A percentile compares a stretch with the other conserved stretches of the same genome.
phyloP scores from a whole-genome alignment of 106 monocot species.

The Hemerocallis citrina region DNA sequence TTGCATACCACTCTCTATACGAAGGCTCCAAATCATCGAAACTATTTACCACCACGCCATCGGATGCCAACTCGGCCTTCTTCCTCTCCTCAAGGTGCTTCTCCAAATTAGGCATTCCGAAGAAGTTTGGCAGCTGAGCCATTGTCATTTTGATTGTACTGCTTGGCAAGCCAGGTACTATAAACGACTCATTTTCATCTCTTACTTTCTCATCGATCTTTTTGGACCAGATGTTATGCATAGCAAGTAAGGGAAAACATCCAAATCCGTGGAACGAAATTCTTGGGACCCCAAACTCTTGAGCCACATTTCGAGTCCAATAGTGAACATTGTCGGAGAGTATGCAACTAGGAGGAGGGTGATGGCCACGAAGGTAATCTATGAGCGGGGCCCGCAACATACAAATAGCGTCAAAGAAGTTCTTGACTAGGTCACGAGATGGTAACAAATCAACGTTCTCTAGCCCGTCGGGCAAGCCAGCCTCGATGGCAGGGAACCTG shows the following conservation, averaged over 20 bases:
- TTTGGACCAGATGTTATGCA: not conserved
- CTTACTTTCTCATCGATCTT: conserved; percentile 1
- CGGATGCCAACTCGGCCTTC: not conserved
- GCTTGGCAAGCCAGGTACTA: conserved; percentile 29
- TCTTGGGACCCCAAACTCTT: conserved; percentile 28
- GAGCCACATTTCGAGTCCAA: conserved; percentile 33
- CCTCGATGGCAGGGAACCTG: conserved; percentile 9
- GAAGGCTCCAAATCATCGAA: not conserved
- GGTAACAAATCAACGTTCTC: conserved; percentile 44
- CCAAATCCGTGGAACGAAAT: conserved; percentile 28
- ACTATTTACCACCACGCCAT: not conserved
- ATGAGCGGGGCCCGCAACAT: conserved; percentile 11
- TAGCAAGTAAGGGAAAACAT: conserved; percentile 17
- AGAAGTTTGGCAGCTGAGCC: conserved; percentile 10
- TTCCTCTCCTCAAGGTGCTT: not conserved
- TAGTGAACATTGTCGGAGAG: conserved; percentile 22
- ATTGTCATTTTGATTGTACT: conserved; percentile 15
- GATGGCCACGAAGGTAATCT: not conserved
- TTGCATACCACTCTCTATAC: not conserved
- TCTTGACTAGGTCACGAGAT: too few species aligned
- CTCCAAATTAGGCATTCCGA: not conserved
- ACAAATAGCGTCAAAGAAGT: too few species aligned
- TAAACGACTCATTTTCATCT: conserved; percentile 9
- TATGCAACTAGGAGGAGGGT: conserved; percentile 24
- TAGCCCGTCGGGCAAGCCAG: conserved; percentile 18